These are phyloP conservation scores for Coemansia sp. DNA, from an alignment of 192 early-diverging fungal genomes.

Conservation along the genomic window DNA sequence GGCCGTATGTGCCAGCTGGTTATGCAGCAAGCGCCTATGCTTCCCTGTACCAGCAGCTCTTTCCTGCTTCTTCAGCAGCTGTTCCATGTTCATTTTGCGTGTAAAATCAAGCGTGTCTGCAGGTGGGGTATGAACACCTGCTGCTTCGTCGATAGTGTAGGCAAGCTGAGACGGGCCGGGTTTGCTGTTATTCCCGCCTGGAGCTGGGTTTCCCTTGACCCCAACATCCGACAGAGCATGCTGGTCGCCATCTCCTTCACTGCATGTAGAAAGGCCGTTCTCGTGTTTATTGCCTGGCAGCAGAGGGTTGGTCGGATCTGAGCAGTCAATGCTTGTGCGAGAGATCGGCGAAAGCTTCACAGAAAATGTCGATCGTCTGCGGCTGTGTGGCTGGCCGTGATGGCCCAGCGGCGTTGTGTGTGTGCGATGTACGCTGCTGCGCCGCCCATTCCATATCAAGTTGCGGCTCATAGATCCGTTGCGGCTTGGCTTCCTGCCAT, in stretches of 20 bases:
- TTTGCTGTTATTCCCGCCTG: slow-evolving; percentile 9
- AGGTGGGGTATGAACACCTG: slow-evolving; percentile 45
- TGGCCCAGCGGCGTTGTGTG: slow-evolving; percentile 52
- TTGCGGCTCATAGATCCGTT: slow-evolving; percentile 43
- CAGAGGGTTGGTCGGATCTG: slow-evolving; percentile 9
- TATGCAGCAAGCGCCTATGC: slow-evolving; percentile 37
- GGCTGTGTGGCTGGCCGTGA: slow-evolving; percentile 51
- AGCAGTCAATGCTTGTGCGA: slow-evolving; percentile 23
- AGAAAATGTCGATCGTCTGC: slow-evolving; percentile 51
- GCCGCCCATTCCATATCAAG: slow-evolving; percentile 50
- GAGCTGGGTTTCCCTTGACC: neutral
- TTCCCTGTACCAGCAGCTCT: slow-evolving; percentile 38
- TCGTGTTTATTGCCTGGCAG: slow-evolving; percentile 12
- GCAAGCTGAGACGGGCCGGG: slow-evolving; percentile 49
- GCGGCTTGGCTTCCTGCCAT: slow-evolving; percentile 25
- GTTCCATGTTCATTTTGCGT: slow-evolving; percentile 47
- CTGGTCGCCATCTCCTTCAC: slow-evolving; percentile 18
- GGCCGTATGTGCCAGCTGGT: slow-evolving; percentile 6
- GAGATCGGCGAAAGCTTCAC: slow-evolving; percentile 52
- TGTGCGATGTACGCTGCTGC: slow-evolving; percentile 51
- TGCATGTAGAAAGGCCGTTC: slow-evolving; percentile 15
- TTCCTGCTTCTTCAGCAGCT: slow-evolving; percentile 48
- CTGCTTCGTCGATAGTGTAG: slow-evolving; percentile 46
- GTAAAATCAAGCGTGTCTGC: slow-evolving; percentile 51
- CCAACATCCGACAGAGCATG: neutral